Conservation (phyloP, 768 basidiomycete genomes). For the Lactarius indigo region DNA sequence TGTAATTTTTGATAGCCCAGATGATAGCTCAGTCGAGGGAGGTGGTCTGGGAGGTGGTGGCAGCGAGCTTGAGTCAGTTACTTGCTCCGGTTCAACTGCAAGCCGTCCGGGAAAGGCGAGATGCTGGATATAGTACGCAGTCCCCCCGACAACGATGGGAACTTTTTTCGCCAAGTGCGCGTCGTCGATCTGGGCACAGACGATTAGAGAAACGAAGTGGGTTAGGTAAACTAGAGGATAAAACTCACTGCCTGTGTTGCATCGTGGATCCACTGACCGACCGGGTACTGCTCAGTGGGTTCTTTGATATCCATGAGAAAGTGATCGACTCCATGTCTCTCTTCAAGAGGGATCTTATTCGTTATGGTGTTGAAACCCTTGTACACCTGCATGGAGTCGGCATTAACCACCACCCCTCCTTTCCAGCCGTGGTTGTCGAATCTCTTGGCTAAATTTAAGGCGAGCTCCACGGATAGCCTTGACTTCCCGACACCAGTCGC, state of each 20-base stretch:
- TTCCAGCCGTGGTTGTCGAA: conserved; percentile 42
- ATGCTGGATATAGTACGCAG: conserved; percentile 97
- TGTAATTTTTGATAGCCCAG: conserved; percentile 45
- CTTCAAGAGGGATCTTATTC: conserved; percentile 80
- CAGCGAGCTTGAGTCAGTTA: neutral
- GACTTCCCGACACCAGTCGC: conserved; percentile 98
- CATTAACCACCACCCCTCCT: conserved; percentile 82
- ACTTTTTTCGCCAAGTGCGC: conserved; percentile 59
- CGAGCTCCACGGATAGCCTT: conserved; percentile 84
- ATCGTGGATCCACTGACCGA: conserved; percentile 85
- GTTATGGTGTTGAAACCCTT: conserved; percentile 88
- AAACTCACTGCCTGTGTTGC: conserved; percentile 67
- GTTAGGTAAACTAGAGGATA: neutral
- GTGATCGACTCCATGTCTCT: conserved; percentile 81
- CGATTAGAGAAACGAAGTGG: conserved; percentile 3
- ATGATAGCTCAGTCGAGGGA: conserved; percentile 33
- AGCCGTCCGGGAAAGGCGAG: conserved; percentile 84
- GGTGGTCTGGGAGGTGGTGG: conserved; percentile 16
- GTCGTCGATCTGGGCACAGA: conserved; percentile 60
- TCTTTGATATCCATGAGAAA: conserved; percentile 84
- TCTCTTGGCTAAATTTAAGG: conserved; percentile 48
- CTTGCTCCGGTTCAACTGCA: conserved; percentile 29
- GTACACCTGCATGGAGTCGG: conserved; percentile 98
- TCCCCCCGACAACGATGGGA: conserved; percentile 93
- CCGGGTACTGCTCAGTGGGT: conserved; percentile 83